These are phyloP conservation scores for Rhizopus arrhizus DNA, from an alignment of 371 early-diverging fungal species.

Conservation along the genomic window DNA sequence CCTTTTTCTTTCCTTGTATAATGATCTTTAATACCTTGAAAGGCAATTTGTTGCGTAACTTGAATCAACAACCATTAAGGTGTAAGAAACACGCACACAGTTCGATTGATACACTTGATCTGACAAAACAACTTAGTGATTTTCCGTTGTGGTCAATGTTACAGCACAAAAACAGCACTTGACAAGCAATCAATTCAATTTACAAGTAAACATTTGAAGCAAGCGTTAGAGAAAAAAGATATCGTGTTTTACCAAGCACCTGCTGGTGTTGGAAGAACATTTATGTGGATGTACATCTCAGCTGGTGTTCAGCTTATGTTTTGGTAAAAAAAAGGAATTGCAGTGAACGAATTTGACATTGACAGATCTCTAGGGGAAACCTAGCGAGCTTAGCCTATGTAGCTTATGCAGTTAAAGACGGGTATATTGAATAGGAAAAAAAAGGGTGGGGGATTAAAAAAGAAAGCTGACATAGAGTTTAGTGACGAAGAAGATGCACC, in stretches of 20 bases:
- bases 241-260: conserved; percentile 53
- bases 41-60: background rate
- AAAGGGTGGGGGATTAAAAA: background rate
- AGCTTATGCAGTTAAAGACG: conserved; percentile 43
- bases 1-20: background rate
- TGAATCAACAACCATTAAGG: background rate
- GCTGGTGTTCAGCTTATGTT: conserved; percentile 56
- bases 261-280: conserved; percentile 37
- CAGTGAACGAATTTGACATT: too few relatives aligned
- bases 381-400: conserved; percentile 53
- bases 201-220: conserved; percentile 36
- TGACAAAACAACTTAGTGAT: conserved; percentile 1
- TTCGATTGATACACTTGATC: background rate
- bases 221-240: conserved; percentile 40
- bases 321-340: conserved; percentile 32
- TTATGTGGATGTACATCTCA: conserved; percentile 50
- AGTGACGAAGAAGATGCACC: conserved; percentile 46
- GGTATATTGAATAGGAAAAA: conserved; percentile 15
- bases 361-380: conserved; percentile 43
- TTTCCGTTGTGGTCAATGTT: background rate
- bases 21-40: background rate
- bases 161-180: conserved; percentile 11
- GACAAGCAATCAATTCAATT: conserved; percentile 30
- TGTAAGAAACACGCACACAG: background rate
- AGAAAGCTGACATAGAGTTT: background rate